These are phyloP conservation scores for Ostreobium quekettii DNA, from an alignment of 139 green algal genomes.

Conservation along the genomic window DNA sequence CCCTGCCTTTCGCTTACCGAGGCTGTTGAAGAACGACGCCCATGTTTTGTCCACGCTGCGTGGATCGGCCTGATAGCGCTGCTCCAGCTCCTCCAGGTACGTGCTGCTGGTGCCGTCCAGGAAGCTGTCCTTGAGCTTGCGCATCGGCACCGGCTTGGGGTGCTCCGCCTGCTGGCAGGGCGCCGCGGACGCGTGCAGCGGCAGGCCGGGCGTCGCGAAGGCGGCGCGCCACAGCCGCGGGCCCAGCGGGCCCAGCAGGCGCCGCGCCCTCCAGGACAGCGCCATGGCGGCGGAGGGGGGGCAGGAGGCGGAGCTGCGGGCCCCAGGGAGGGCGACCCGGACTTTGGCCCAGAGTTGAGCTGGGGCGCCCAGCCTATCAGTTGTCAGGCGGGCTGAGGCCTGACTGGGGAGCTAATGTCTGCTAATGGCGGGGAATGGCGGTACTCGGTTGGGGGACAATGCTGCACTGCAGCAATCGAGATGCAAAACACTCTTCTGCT, in stretches of 20 bases:
- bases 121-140: slow-evolving; percentile 90
- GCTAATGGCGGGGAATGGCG: no score
- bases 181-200: slow-evolving; percentile 2
- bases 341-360: no score
- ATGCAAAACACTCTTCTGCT: no score
- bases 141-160: slow-evolving; percentile 68
- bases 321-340: no score
- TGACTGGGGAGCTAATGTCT: no score
- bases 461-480: no score
- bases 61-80: slow-evolving; percentile 68
- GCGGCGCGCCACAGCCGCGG: neutral
- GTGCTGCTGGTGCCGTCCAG: slow-evolving; percentile 75
- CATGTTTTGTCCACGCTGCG: slow-evolving; percentile 76
- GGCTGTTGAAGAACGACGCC: slow-evolving; percentile 73
- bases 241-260: neutral
- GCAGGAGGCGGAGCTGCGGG: no score
- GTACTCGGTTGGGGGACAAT: no score
- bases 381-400: no score
- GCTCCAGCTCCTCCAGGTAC: slow-evolving; percentile 87
- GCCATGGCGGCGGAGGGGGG: no score
- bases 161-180: neutral
- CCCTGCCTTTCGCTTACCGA: no score
- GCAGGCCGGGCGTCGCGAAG: neutral
- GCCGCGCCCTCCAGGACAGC: neutral
- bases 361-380: no score